Evolutionary conservation across 352 stramenopile genomes (phyloP).

Genomic region (Pythium phragmiticola): DNA sequence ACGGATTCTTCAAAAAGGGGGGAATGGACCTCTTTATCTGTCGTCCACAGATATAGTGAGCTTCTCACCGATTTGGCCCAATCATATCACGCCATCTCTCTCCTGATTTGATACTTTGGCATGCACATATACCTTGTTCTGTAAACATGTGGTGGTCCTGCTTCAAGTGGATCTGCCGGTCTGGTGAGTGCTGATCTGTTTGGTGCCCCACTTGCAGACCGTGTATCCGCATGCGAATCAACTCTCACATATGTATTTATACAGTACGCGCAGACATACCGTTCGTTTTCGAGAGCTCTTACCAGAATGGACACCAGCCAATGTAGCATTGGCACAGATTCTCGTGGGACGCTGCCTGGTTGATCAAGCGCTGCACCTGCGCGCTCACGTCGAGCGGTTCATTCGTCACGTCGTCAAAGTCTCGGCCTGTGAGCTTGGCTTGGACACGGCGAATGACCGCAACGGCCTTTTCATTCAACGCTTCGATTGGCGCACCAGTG

Average conservation of each 20-base stretch:
- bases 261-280: not conserved
- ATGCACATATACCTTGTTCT: conserved; percentile 4
- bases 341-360: conserved; percentile 97
- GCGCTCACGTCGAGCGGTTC: conserved; percentile 76
- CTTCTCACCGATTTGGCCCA: conserved; percentile 12
- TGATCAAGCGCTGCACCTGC: conserved; percentile 96
- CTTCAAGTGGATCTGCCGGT: conserved; percentile 12
- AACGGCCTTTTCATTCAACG: conserved; percentile 95
- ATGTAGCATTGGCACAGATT: conserved; percentile 99
- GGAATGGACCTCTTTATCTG: not conserved
- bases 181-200: too few species aligned
- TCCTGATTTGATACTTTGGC: not conserved
- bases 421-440: conserved; percentile 98
- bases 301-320: conserved; percentile 96
- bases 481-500: conserved; percentile 73
- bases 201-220: too few species aligned
- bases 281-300: not conserved
- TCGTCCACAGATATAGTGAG: conserved; percentile 28
- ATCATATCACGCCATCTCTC: conserved; percentile 6
- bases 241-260: not conserved
- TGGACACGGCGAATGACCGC: conserved; percentile 98
- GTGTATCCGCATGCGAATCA: too few species aligned
- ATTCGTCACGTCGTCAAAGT: conserved; percentile 89
- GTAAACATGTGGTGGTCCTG: not conserved
- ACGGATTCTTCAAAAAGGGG: not conserved